Conservation (phyloP, 2,329 filamentous ascomycete species). For the Curvularia eragrostidis region DNA sequence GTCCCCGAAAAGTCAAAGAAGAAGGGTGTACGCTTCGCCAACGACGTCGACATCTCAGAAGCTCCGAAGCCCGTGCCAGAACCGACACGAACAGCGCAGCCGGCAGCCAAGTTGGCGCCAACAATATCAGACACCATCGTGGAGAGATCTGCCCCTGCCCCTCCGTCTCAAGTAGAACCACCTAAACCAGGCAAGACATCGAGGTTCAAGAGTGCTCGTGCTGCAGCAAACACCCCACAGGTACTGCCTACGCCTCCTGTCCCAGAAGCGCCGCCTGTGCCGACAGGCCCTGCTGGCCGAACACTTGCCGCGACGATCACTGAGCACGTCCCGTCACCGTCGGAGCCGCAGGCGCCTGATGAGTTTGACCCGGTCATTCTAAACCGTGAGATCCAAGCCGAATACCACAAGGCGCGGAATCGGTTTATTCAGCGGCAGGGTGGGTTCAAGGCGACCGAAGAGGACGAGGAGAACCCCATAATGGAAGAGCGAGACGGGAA, state of each 20-base stretch:
- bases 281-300: conserved; percentile 52
- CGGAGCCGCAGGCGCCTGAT: conserved; percentile 51
- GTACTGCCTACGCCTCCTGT: conserved; percentile 36
- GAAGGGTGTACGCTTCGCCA: conserved; percentile 84
- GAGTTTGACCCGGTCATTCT: conserved; percentile 73
- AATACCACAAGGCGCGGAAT: conserved; percentile 84
- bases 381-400: conserved; percentile 77
- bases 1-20: conserved; percentile 31
- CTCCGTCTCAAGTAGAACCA: conserved; percentile 20
- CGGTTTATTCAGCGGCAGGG: conserved; percentile 82
- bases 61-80: conserved; percentile 35
- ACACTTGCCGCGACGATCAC: conserved; percentile 66
- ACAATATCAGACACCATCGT: conserved; percentile 47
- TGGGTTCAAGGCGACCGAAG: conserved; percentile 74
- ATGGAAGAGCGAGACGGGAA: conserved; percentile 69
- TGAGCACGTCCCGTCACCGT: conserved; percentile 54
- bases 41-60: conserved; percentile 72
- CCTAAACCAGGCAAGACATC: conserved; percentile 47
- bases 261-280: conserved; percentile 38
- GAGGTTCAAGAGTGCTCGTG: conserved; percentile 50
- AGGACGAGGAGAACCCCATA: conserved; percentile 69
- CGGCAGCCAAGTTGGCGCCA: conserved; percentile 16
- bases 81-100: conserved; percentile 23
- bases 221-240: conserved; percentile 24
- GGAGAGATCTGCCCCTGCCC: conserved; percentile 35